phyloP scores from a whole-genome alignment of 345 rosid species.

The Salix arbutifolia region DNA sequence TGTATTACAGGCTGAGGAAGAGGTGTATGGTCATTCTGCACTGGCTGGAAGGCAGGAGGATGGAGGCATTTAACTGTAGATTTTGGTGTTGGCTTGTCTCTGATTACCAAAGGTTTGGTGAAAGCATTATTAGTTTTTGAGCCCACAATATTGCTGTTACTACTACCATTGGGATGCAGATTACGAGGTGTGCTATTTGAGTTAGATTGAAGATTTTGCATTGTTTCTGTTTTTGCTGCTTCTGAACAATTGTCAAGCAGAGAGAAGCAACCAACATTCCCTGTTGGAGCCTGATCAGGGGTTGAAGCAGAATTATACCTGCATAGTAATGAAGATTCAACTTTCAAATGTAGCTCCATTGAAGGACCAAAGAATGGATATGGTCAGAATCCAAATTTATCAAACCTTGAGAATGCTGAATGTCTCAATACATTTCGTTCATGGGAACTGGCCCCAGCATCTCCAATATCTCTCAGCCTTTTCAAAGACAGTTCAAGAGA shows the following conservation, averaged over 20 bases:
- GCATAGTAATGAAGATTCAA: slow-evolving; percentile 15
- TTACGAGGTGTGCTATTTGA: slow-evolving; percentile 28
- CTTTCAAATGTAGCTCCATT: background rate
- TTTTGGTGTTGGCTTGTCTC: slow-evolving; percentile 25
- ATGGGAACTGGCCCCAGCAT: slow-evolving; percentile 17
- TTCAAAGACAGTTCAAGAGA: slow-evolving; percentile 46
- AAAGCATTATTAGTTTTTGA: slow-evolving; percentile 36
- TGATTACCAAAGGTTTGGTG: slow-evolving; percentile 17
- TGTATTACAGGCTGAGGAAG: slow-evolving; percentile 15
- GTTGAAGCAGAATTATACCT: slow-evolving; percentile 42
- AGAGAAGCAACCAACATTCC: slow-evolving; percentile 42
- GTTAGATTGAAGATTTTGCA: slow-evolving; percentile 36
- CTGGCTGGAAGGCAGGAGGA: slow-evolving; percentile 29
- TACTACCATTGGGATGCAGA: slow-evolving; percentile 41
- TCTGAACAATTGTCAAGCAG: slow-evolving; percentile 39
- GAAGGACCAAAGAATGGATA: background rate
- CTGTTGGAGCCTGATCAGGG: slow-evolving; percentile 32
- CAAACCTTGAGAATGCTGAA: slow-evolving; percentile 56
- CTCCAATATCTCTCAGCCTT: slow-evolving; percentile 34
- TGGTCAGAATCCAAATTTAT: background rate
- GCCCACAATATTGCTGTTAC: slow-evolving; percentile 42
- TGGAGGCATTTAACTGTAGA: slow-evolving; percentile 23
- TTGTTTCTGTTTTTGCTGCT: slow-evolving; percentile 35
- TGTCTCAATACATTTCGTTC: slow-evolving; percentile 38
- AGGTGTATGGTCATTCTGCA: slow-evolving; percentile 20